A percentile compares a stretch with the other conserved stretches of the same genome.
These are phyloP conservation scores for Comarum palustre DNA, from an alignment of 306 rosid genomes.

Conservation along the genomic window DNA sequence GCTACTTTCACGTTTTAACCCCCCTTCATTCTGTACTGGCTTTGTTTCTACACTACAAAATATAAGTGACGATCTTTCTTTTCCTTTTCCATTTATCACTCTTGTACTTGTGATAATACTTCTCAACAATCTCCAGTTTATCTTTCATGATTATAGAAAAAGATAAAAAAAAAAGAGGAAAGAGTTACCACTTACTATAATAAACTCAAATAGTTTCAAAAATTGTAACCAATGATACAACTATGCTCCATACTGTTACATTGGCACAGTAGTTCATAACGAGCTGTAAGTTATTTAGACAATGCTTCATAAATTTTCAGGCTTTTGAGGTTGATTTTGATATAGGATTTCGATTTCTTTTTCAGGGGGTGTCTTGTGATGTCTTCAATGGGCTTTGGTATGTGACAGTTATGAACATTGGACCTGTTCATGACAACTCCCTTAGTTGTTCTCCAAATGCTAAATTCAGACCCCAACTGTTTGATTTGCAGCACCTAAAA, in stretches of 20 bases:
- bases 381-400: conserved; percentile 75
- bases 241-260: neutral
- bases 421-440: conserved; percentile 82
- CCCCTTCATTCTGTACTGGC: neutral
- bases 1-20: neutral
- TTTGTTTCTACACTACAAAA: neutral
- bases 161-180: neutral
- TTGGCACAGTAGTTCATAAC: neutral
- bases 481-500: conserved; percentile 63
- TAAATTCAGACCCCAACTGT: conserved; percentile 54
- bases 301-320: neutral
- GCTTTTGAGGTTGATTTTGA: conserved; percentile 10
- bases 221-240: neutral
- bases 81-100: conserved; percentile 7
- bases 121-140: neutral
- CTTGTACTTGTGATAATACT: conserved; percentile 14
- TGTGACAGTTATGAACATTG: conserved; percentile 65
- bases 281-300: neutral
- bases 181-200: neutral
- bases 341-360: conserved; percentile 11
- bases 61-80: neutral
- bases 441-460: conserved; percentile 49
- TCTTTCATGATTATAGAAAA: neutral
- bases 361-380: conserved; percentile 95
- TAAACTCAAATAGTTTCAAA: neutral